Evolutionary conservation across 768 basidiomycete genomes (phyloP), one percentile per base, ranked within the genome.

Genomic region (Antrodiella citrinella): DNA sequence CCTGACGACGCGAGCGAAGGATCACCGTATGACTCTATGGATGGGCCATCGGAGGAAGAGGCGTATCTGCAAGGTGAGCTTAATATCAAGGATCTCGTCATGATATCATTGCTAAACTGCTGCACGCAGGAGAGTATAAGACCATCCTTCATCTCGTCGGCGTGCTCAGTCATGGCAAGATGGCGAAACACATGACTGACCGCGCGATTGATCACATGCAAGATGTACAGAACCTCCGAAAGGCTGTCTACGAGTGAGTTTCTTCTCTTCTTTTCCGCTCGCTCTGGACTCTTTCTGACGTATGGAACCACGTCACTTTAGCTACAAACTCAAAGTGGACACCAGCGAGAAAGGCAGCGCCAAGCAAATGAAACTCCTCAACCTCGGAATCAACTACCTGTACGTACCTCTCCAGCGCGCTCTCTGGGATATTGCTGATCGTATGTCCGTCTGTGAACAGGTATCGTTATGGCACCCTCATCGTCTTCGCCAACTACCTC

Each of bases 151-250:
- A 94, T 54, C 84, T 99, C 50, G 91, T 96, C 43, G 86, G 91
- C 3, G 86, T 97, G 10, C 76, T 97, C 24, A 87, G 89, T 5
- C 78, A 94, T 58, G 95, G 96, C 18, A 97, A 97, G 66, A 70
- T 83, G 9, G 95, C 96, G 10, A 99, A 99, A 67, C 80, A 82
- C 39, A 65, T 98, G 53, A 84, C 92, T 0, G 95, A 98, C 64
- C 72, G 80, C 20, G 91, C 87, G 1, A 82, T 96, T 57, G 94
- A 98, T 66, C 68, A 84, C 57, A 92, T 93, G 89, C 86, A 90
- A 68, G 93, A 94, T 55, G 94, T 99, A 0, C 96, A 99, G 67
- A 99, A 99, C 62, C 72, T 99, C 35, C 81, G 96, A 26, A 91
- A 90, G 65, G 91, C 96, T 0, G 86, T 99, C 45, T 96, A 91